Evolutionary conservation across 768 basidiomycete species (phyloP), one percentile per base, ranked within the genome.

Genomic region (Tricholoma hemisulphureum): DNA sequence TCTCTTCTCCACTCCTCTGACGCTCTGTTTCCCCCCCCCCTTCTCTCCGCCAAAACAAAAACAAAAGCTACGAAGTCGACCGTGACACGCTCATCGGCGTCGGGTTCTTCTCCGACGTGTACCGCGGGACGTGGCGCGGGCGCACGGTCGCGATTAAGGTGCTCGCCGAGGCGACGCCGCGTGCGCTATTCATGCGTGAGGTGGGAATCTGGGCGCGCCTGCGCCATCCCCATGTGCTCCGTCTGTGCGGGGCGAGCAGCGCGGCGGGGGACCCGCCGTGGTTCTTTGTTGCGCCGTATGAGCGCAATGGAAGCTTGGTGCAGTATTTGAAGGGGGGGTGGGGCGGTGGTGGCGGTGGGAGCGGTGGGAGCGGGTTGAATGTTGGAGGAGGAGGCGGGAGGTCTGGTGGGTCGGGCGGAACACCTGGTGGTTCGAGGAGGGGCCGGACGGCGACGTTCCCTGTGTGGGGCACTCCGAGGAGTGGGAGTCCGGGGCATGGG

Each of bases 221-320:
- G 8, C 73, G 69, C 55, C 91, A 93, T 63, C 78, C 81, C 8
- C 84, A 90, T 62, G 86, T 95, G 4, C 75, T 93, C 41, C 80
- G 83, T 60, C 77, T 95, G 20, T 86, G 82, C 59, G 93, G 92
- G 0, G 92, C 93, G 9, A 90, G 88, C 24, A 88, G 86, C 62
- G 79, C 88, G 0, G 75, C 77, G 6, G 83, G 83, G 18, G 84
- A 87, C 41, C 83, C 85, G 11, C 90, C 89, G 13, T 92, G 85
- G 84, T 90, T 89, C 73, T 80, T 89, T 50, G 90, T 95, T 51
- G 87, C 85, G 63, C 87, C 88, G 32, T 91, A 88, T 67, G 78
- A 83, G 72, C 73, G 80, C 59, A 77, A 87, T 35, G 89, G 89
- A 18, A 85, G 81, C 61, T 72, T 93, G 35, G 80, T 82, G 14